Conservation (phyloP, 2,329 filamentous ascomycete genomes). For the Colletotrichum sp. region DNA sequence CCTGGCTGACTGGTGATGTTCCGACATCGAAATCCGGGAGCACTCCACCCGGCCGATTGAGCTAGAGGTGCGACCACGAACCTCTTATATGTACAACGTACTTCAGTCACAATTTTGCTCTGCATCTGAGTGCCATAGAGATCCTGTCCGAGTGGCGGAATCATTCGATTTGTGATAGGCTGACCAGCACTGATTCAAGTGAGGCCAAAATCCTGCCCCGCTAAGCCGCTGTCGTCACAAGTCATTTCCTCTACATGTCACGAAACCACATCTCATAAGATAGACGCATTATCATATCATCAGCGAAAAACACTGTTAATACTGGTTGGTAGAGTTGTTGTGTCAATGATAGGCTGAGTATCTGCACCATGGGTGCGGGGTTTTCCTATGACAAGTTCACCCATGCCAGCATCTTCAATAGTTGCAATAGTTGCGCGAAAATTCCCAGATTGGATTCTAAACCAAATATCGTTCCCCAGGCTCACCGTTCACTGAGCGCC, state of each 20-base stretch:
- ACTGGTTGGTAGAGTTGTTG: background rate
- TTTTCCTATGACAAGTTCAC: background rate
- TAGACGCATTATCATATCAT: background rate
- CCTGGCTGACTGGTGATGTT: background rate
- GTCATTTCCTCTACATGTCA: background rate
- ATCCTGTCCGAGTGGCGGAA: background rate
- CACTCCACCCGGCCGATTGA: background rate
- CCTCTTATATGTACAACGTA: background rate
- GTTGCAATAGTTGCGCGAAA: background rate
- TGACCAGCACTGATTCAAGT: background rate
- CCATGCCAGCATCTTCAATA: background rate
- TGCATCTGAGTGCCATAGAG: background rate
- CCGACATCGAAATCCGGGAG: background rate
- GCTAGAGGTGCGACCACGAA: background rate
- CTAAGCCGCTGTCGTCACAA: background rate
- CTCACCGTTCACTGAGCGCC: rapidly evolving
- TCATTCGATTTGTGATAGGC: background rate
- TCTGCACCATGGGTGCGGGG: background rate
- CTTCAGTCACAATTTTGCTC: background rate
- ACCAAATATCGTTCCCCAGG: background rate
- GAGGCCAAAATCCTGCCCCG: background rate
- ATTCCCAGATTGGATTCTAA: background rate
- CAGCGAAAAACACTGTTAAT: background rate
- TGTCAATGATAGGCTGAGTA: background rate
- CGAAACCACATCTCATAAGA: background rate